Conservation (phyloP, 192 early-diverging fungal species). For the Backusella macrospora region DNA sequence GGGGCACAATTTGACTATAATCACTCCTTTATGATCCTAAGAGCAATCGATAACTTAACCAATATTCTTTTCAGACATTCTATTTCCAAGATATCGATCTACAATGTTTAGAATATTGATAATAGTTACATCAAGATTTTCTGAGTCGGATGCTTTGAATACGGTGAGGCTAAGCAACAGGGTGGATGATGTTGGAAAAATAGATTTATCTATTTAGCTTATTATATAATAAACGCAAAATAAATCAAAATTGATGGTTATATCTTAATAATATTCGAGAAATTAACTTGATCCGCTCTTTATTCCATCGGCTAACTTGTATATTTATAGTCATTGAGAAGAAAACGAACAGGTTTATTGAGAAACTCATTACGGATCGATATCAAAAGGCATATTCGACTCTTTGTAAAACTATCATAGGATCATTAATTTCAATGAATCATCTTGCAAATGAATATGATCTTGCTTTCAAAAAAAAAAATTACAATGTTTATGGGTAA, state of each 20-base stretch:
- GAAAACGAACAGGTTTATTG: slow-evolving; percentile 20
- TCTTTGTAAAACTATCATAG: neutral
- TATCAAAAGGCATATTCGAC: neutral
- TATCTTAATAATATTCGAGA: slow-evolving; percentile 25
- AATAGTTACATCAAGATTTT: slow-evolving; percentile 19
- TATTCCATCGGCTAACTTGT: slow-evolving; percentile 26
- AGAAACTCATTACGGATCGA: slow-evolving; percentile 7
- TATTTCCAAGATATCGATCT: neutral
- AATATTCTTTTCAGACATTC: neutral
- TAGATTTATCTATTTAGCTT: slow-evolving; percentile 21
- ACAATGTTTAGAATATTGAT: neutral
- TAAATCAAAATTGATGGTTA: slow-evolving; percentile 21
- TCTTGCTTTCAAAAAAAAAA: slow-evolving; percentile 7
- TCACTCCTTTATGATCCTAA: neutral
- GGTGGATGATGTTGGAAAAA: slow-evolving; percentile 20
- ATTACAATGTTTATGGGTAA: slow-evolving; percentile 10
- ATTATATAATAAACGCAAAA: slow-evolving; percentile 28
- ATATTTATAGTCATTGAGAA: slow-evolving; percentile 36
- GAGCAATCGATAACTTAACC: neutral
- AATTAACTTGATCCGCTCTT: slow-evolving; percentile 20
- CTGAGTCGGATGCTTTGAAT: slow-evolving; percentile 7
- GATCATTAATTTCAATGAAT: neutral
- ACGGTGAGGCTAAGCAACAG: slow-evolving; percentile 23
- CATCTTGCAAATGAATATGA: neutral
- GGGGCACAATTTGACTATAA: slow-evolving; percentile 19